Conservation (phyloP, 2,329 filamentous ascomycete genomes). For the Claviceps quebecensis region DNA sequence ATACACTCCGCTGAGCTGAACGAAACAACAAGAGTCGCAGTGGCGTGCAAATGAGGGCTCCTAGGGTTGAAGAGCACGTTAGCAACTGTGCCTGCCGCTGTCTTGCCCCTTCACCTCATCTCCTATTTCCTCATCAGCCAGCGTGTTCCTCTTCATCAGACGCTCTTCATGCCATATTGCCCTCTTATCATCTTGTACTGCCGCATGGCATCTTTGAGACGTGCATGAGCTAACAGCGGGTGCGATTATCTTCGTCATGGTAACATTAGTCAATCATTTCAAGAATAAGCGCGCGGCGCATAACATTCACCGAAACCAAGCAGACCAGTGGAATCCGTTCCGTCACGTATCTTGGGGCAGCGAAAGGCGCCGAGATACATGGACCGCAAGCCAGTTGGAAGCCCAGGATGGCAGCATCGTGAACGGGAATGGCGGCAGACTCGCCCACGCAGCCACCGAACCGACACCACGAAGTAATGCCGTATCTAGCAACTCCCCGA, state of each 20-base stretch:
- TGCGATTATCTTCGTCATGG: slow-evolving; percentile 7
- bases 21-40: background rate
- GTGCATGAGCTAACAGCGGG: slow-evolving; percentile 5
- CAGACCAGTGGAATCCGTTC: slow-evolving; percentile 31
- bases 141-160: too few relatives aligned
- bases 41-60: too few relatives aligned
- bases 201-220: background rate
- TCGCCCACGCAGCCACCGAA: slow-evolving; percentile 23
- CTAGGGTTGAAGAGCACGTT: too few relatives aligned
- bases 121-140: background rate
- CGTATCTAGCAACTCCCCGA: slow-evolving; percentile 13
- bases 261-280: slow-evolving; percentile 29
- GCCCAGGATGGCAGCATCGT: slow-evolving; percentile 13
- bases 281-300: slow-evolving; percentile 31
- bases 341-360: slow-evolving; percentile 25
- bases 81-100: background rate
- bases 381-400: slow-evolving; percentile 20
- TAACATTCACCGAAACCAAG: slow-evolving; percentile 24
- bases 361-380: slow-evolving; percentile 19
- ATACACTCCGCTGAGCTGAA: background rate
- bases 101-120: background rate
- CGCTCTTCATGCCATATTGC: background rate
- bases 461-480: slow-evolving; percentile 12
- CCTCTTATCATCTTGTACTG: background rate
- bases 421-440: slow-evolving; percentile 13